Conservation (phyloP, 768 basidiomycete genomes). For the Clavaria fumosa region DNA sequence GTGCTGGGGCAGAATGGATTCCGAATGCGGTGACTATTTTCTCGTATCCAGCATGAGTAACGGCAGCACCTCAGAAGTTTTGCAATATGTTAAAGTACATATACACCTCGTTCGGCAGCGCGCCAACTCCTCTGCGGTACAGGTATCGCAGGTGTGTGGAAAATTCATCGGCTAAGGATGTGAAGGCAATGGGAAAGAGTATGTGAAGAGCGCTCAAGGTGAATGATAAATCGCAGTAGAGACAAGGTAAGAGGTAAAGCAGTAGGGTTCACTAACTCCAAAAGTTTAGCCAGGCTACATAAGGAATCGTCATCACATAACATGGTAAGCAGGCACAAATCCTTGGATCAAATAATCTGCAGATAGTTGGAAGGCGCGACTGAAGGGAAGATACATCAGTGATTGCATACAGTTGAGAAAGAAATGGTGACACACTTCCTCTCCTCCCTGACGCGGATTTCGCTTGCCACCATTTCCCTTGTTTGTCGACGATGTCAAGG, state of each 20-base stretch:
- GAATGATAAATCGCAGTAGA: background rate
- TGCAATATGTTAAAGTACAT: no score
- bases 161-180: background rate
- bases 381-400: conserved; percentile 17
- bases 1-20: conserved; percentile 48
- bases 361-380: conserved; percentile 82
- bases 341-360: conserved; percentile 44
- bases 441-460: conserved; percentile 15
- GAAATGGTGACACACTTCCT: conserved; percentile 48
- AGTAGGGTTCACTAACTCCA: no score
- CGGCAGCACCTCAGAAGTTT: no score
- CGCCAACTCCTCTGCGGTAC: no score
- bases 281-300: no score
- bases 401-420: background rate
- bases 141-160: background rate
- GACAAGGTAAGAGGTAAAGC: background rate
- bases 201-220: background rate
- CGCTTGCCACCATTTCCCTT: conserved; percentile 12
- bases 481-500: conserved; percentile 10
- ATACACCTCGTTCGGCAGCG: no score
- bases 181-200: background rate
- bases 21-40: conserved; percentile 38
- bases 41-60: no score
- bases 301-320: background rate
- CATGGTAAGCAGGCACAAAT: background rate